Evolutionary conservation across 148 eudicot species (phyloP).

Genomic region (Chenopodium album): DNA sequence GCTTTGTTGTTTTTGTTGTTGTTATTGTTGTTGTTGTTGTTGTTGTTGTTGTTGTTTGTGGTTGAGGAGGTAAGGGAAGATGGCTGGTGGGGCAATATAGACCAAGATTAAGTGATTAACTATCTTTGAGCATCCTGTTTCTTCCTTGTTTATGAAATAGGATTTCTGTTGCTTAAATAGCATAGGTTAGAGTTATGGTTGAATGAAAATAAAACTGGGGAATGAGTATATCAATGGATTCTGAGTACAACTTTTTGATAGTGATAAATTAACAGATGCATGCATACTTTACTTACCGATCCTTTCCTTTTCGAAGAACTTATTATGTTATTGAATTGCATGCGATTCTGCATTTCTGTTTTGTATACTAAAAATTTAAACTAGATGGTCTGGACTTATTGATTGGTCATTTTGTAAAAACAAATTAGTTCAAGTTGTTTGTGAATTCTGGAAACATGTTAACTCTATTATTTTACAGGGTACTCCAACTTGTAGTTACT

Average conservation of each 20-base stretch:
- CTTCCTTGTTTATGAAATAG: neutral
- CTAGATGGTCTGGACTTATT: neutral
- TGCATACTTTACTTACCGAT: too few species aligned
- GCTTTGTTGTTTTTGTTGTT: too few species aligned
- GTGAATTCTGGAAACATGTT: neutral
- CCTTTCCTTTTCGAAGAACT: too few species aligned
- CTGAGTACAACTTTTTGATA: neutral
- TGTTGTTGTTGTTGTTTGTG: neutral
- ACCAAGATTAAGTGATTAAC: neutral
- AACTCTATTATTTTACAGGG: slow-evolving; percentile 45
- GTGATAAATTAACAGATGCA: neutral
- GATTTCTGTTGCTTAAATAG: neutral
- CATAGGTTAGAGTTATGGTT: neutral
- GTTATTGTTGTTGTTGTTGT: too few species aligned
- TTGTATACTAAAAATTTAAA: too few species aligned
- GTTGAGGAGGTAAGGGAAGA: neutral
- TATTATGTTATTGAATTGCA: too few species aligned
- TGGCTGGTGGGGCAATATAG: neutral
- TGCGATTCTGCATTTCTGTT: too few species aligned
- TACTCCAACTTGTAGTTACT: slow-evolving; percentile 78
- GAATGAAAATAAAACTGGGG: neutral
- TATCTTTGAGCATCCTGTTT: neutral
- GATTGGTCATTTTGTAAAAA: neutral
- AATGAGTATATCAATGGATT: neutral
- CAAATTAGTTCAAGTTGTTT: neutral